Evolutionary conservation across 2,329 filamentous ascomycete species (phyloP).

Genomic region (Neofusicoccum ribis): DNA sequence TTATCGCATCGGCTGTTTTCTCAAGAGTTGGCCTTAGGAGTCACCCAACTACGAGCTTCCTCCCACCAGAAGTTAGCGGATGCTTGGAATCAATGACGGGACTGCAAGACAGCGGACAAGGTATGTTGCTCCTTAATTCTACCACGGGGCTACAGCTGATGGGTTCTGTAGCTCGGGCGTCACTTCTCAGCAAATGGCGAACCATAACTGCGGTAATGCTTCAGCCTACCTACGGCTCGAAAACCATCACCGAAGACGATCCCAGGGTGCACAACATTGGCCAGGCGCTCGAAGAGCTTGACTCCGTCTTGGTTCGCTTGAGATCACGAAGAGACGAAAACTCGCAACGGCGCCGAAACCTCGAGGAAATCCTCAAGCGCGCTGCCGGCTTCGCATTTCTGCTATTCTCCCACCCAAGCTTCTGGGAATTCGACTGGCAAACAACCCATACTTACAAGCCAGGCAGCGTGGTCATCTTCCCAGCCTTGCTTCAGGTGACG

Average conservation of each 20-base stretch:
- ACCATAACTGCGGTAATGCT: conserved; percentile 33
- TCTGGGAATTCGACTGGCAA: conserved; percentile 38
- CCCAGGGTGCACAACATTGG: conserved; percentile 29
- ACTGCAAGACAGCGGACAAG: neutral
- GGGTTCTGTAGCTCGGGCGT: conserved; percentile 23
- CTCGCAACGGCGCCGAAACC: conserved; percentile 30
- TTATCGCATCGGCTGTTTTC: conserved; percentile 34
- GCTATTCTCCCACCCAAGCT: conserved; percentile 37
- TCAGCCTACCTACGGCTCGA: conserved; percentile 29
- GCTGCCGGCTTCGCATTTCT: conserved; percentile 36
- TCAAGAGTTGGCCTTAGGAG: conserved; percentile 26
- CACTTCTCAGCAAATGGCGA: conserved; percentile 33
- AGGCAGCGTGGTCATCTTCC: conserved; percentile 30
- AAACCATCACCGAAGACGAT: conserved; percentile 29
- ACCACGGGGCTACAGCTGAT: neutral
- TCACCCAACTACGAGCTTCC: conserved; percentile 26
- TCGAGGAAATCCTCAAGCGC: conserved; percentile 38
- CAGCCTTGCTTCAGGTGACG: conserved; percentile 34
- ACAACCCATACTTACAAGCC: conserved; percentile 18
- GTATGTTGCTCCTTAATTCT: neutral
- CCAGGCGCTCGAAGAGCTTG: conserved; percentile 25
- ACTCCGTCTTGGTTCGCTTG: conserved; percentile 30
- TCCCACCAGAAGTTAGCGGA: conserved; percentile 28
- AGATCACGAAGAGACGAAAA: conserved; percentile 23
- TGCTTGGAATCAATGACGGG: conserved; percentile 27